These are phyloP conservation scores for Pholiota molesta DNA, from an alignment of 768 basidiomycete genomes.

Conservation along the genomic window DNA sequence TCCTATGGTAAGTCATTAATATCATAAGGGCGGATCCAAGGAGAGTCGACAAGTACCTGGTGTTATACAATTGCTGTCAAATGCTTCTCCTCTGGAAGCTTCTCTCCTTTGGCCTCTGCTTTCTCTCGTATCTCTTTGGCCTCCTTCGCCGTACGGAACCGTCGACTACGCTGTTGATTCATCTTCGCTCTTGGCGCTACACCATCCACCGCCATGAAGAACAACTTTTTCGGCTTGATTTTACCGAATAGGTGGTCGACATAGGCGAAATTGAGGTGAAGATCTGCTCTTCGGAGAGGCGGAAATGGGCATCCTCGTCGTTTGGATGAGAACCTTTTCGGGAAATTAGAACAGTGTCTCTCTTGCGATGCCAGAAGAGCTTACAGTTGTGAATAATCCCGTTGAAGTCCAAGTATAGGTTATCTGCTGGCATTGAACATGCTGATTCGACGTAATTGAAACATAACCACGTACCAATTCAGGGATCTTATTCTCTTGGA, in stretches of 20 bases:
- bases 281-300: slow-evolving; percentile 95
- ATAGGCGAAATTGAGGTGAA: slow-evolving; percentile 97
- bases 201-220: slow-evolving; percentile 99
- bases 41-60: slow-evolving; percentile 63
- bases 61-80: slow-evolving; percentile 98
- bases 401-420: slow-evolving; percentile 94
- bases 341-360: neutral
- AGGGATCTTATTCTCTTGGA: slow-evolving; percentile 98
- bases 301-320: slow-evolving; percentile 94
- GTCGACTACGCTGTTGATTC: slow-evolving; percentile 95
- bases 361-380: slow-evolving; percentile 15
- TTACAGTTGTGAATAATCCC: slow-evolving; percentile 86
- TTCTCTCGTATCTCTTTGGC: slow-evolving; percentile 85
- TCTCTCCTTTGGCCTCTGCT: slow-evolving; percentile 88
- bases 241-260: slow-evolving; percentile 96
- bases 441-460: neutral
- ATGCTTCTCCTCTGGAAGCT: slow-evolving; percentile 93
- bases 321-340: slow-evolving; percentile 87
- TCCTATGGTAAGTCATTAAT: slow-evolving; percentile 44
- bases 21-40: neutral
- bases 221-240: slow-evolving; percentile 96
- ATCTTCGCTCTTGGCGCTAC: slow-evolving; percentile 98
- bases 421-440: slow-evolving; percentile 52
- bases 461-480: slow-evolving; percentile 71
- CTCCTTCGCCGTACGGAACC: slow-evolving; percentile 95